Evolutionary conservation across 2,329 filamentous ascomycete genomes (phyloP), one percentile per base, ranked within the genome.

Genomic region (Scorias spongiosa): DNA sequence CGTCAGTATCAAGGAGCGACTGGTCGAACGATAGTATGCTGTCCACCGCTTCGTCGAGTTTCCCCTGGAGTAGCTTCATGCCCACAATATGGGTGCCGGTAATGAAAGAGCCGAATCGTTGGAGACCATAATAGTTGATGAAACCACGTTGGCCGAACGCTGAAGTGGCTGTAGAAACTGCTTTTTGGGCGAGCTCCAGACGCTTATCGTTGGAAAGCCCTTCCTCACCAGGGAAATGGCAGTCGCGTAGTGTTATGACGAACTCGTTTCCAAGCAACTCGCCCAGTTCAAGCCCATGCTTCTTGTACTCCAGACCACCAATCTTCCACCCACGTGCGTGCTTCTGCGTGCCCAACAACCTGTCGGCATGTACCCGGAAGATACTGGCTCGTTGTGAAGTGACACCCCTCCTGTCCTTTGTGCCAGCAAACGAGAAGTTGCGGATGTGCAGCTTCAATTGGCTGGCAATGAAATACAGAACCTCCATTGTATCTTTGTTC

Each of bases 61-160:
- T 78, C 28, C 76, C 81, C 52, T 84, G 75, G 1, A 98, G 72
- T 58, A 98, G 87, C 60, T 84, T 80, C 58, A 81, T 76, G 41
- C 91, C 91, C 41, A 95, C 70, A 36, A 80, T 74, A 56, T 96
- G 86, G 0, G 91, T 98, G 29, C 87, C 83, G 10, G 84, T 81
- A 26, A 78, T 69, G 62, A 91, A 89, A 0, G 87, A 89, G 26
- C 91, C 91, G 55, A 98, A 98, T 18, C 91, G 80, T 65, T 98
- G 91, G n/a, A 96, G 77, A 8, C 91, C 91, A 57, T 88, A 98
- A 66, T 96, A 98, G 65, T 98, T 98, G 64, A 98, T 80, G 69
- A 93, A 98, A 2, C 91, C 91, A 39, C 80, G 74, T 38, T 77
- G 66, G 44, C 73, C 69, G 51, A 96, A 76, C 49, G 80, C 76